These are phyloP conservation scores for Sordariomycetes sp. DNA, from an alignment of 2,329 filamentous ascomycete species.

Conservation along the genomic window DNA sequence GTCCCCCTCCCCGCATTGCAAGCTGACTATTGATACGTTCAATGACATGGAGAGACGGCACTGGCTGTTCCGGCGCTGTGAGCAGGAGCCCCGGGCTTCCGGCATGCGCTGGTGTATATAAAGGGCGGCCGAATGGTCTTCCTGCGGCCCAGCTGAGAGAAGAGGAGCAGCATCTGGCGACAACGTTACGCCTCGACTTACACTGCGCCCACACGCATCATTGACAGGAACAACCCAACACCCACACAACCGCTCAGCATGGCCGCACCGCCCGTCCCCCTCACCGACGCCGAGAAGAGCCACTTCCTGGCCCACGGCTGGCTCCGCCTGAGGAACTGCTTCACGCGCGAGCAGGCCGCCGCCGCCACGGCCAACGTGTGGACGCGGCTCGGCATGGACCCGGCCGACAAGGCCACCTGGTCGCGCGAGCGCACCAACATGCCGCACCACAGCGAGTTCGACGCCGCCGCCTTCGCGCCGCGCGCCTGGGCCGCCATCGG, in stretches of 20 bases:
- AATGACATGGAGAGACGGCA: too few relatives aligned
- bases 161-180: too few relatives aligned
- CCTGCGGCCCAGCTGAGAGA: too few relatives aligned
- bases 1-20: too few relatives aligned
- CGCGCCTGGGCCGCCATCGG: constrained; percentile 57
- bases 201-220: neutral
- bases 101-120: too few relatives aligned
- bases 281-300: constrained; percentile 27
- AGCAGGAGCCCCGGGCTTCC: too few relatives aligned
- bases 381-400: constrained; percentile 54
- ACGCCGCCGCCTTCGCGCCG: constrained; percentile 46
- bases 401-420: constrained; percentile 56
- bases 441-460: constrained; percentile 46
- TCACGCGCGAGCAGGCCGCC: constrained; percentile 25
- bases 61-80: too few relatives aligned
- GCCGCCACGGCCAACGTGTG: constrained; percentile 36
- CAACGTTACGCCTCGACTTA: too few relatives aligned
- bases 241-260: neutral
- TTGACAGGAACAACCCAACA: neutral
- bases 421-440: constrained; percentile 51
- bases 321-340: constrained; percentile 20
- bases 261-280: constrained; percentile 9
- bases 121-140: too few relatives aligned
- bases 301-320: constrained; percentile 29
- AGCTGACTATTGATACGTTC: too few relatives aligned